Evolutionary conservation across 2,329 filamentous ascomycete genomes (phyloP), one percentile per base, ranked within the genome.

Genomic region (Triangularia verruculosa): DNA sequence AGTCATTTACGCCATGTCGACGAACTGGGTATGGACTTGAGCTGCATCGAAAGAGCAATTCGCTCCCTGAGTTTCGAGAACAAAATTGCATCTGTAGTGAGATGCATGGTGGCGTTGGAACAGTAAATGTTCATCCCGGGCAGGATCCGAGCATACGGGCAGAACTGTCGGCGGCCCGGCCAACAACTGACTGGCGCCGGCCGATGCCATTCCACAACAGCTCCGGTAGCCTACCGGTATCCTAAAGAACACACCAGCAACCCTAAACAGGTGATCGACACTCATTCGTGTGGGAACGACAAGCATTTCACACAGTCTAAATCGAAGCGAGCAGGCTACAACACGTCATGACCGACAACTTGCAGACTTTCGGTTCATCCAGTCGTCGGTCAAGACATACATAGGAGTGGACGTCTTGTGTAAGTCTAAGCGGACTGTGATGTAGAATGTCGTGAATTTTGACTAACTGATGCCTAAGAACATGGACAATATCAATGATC

Each of bases 21-120:
- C 22, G 6, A 54, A 54, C 51, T 54, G 22, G 51, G 51, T n/a
- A 25, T 54, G 51, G 51, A 54, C 51, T 7, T 15, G 15, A 27
- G 27, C 51, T 54, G 51, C 25, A 25, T 17, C 1, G 2, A 47
- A 28, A 54, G 51, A 17, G 20, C 22, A 54, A 54, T 28, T 54
- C 22, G 20, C 51, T 54, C 51, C 25, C 51, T 24, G n/a, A 51
- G 6, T 22, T 59, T 20, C 34, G 34, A 25, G 27, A 32, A 20
- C 39, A 47, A n/a, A 24, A 30, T 52, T 27, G 25, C 22, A 17
- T 22, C 22, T 51, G 39, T 39, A 59, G 57, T 51, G 57, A 17
- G 22, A 59, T 59, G 57, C 57, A 59, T 25, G 27, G 57, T 59
- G 57, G 57, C 57, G 57, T 52, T 28, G 22, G 22, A 8, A 59